Conservation (phyloP, 2,329 filamentous ascomycete species). For the Xylaria sp. region DNA sequence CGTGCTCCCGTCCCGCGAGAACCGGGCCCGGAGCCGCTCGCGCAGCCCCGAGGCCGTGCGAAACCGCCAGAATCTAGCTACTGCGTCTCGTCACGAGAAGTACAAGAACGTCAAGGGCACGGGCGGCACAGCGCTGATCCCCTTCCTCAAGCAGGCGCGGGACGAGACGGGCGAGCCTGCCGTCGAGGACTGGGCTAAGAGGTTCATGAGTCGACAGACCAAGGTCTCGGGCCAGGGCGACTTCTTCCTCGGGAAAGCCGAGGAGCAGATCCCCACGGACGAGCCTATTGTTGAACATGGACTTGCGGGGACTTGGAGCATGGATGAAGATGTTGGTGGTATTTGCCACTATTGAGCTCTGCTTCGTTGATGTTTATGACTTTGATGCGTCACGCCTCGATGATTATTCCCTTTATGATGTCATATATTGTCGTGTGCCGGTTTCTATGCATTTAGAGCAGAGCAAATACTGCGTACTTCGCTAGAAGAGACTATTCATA, state of each 20-base stretch:
- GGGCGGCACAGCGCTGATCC: slow-evolving; percentile 91
- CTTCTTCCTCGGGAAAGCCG: slow-evolving; percentile 67
- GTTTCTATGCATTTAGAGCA: background rate
- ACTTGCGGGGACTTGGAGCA: slow-evolving; percentile 86
- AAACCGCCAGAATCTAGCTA: slow-evolving; percentile 68
- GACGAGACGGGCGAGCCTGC: slow-evolving; percentile 96
- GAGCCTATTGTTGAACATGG: slow-evolving; percentile 60
- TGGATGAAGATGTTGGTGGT: slow-evolving; percentile 80
- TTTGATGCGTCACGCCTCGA: background rate
- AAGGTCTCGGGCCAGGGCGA: slow-evolving; percentile 63
- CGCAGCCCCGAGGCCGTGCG: slow-evolving; percentile 65
- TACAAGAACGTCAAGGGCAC: slow-evolving; percentile 81
- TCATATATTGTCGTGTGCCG: background rate
- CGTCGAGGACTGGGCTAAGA: slow-evolving; percentile 72
- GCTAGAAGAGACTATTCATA: no score
- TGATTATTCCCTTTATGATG: no score
- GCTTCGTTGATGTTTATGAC: background rate
- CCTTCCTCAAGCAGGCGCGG: slow-evolving; percentile 94
- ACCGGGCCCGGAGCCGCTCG: slow-evolving; percentile 71
- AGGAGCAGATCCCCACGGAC: slow-evolving; percentile 51
- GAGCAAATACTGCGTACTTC: background rate
- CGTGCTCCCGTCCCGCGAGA: slow-evolving; percentile 84
- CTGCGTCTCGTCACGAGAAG: slow-evolving; percentile 61
- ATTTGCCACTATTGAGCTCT: slow-evolving; percentile 64
- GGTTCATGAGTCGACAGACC: slow-evolving; percentile 66